Percentiles rank a stretch among this genome's conserved stretches.
Evolutionary conservation across 2,329 filamentous ascomycete genomes (phyloP).

Genomic region (Rasamsonia emersonii): DNA sequence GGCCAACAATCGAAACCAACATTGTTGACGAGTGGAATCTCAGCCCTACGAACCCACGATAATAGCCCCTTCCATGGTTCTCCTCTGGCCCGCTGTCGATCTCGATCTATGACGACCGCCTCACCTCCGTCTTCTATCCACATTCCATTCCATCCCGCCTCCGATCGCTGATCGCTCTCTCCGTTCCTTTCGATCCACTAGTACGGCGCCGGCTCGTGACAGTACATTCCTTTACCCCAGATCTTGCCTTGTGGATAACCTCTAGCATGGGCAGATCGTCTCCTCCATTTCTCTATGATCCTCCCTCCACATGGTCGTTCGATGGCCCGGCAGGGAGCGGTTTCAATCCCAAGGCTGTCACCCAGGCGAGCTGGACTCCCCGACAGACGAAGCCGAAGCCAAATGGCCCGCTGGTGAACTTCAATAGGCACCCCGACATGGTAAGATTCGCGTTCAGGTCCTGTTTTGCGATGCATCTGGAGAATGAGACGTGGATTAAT

Average conservation of each 20-base stretch:
- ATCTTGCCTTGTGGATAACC: constrained; percentile 25
- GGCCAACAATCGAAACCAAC: too few species aligned
- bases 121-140: constrained; percentile 11
- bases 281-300: constrained; percentile 68
- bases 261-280: constrained; percentile 41
- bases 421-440: constrained; percentile 76
- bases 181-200: constrained; percentile 1
- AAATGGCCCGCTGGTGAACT: constrained; percentile 67
- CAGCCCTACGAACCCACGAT: too few species aligned
- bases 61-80: too few species aligned
- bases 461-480: background rate
- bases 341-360: constrained; percentile 85
- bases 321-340: constrained; percentile 41
- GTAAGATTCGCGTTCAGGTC: constrained; percentile 33
- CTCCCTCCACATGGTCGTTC: constrained; percentile 44
- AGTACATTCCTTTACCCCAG: constrained; percentile 10
- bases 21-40: too few species aligned
- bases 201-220: too few species aligned
- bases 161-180: background rate
- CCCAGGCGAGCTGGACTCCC: constrained; percentile 65
- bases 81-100: constrained; percentile 18
- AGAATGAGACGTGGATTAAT: constrained; percentile 8
- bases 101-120: constrained; percentile 13
- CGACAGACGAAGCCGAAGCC: constrained; percentile 53
- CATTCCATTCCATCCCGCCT: constrained; percentile 16